Evolutionary conservation across 2,329 filamentous ascomycete species (phyloP).

Genomic region (Tolypocladium endophyticum): DNA sequence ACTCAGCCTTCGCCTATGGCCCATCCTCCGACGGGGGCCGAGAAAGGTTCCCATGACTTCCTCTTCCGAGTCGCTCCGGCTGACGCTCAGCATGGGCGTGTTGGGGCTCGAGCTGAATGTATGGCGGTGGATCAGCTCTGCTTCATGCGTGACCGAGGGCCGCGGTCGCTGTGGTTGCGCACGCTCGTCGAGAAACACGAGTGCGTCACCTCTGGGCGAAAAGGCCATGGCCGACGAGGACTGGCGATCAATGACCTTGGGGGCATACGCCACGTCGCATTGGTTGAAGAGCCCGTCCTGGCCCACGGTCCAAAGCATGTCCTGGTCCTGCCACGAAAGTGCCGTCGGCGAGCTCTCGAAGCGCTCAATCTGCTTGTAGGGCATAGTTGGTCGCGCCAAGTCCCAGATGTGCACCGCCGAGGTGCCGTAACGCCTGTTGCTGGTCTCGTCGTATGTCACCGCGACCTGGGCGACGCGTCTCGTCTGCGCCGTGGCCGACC

Average conservation of each 20-base stretch:
- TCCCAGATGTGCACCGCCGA: slow-evolving; percentile 58
- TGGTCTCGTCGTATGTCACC: slow-evolving; percentile 49
- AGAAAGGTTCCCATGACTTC: slow-evolving; percentile 52
- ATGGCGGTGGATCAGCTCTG: slow-evolving; percentile 23
- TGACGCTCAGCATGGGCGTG: slow-evolving; percentile 41
- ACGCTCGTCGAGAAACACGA: slow-evolving; percentile 53
- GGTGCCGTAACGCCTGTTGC: slow-evolving; percentile 42
- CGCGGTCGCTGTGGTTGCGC: slow-evolving; percentile 31
- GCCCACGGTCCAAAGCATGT: slow-evolving; percentile 56
- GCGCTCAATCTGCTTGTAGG: slow-evolving; percentile 54
- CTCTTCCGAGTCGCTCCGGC: slow-evolving; percentile 55
- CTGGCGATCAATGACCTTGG: slow-evolving; percentile 51
- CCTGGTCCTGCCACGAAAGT: slow-evolving; percentile 53
- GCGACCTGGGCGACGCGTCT: slow-evolving; percentile 51
- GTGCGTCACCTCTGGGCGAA: slow-evolving; percentile 45
- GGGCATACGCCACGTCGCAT: slow-evolving; percentile 54
- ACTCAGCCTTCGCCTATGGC: slow-evolving; percentile 31
- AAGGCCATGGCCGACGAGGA: slow-evolving; percentile 52
- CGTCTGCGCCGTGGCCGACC: slow-evolving; percentile 53
- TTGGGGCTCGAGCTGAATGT: slow-evolving; percentile 39
- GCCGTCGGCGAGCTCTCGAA: slow-evolving; percentile 48
- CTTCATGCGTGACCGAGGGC: slow-evolving; percentile 22
- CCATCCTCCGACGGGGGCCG: slow-evolving; percentile 29
- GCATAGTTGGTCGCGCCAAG: slow-evolving; percentile 54
- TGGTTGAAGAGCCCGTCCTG: slow-evolving; percentile 53